These are phyloP conservation scores for Yarrowia galli DNA, from an alignment of 1,139 yeast genomes.

Conservation along the genomic window DNA sequence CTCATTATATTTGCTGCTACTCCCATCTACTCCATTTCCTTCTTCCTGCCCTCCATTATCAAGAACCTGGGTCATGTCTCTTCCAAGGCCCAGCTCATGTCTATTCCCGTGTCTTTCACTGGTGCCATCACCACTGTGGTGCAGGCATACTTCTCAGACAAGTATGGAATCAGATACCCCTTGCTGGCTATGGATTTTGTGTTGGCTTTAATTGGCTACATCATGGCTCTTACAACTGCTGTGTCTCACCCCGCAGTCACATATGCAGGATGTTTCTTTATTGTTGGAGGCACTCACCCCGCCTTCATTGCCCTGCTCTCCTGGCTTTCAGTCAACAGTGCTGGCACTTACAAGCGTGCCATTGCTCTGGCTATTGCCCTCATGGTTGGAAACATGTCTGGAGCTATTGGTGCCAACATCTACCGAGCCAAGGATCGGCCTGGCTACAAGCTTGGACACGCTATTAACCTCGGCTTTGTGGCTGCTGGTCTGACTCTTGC, in stretches of 20 bases:
- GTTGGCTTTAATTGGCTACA: constrained; percentile 51
- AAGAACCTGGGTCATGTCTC: constrained; percentile 48
- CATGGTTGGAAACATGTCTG: constrained; percentile 55
- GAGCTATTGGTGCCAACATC: constrained; percentile 53
- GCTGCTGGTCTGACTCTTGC: constrained; percentile 42
- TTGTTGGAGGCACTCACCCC: constrained; percentile 52
- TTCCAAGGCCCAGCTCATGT: constrained; percentile 45
- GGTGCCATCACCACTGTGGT: constrained; percentile 50
- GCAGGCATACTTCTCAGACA: constrained; percentile 51
- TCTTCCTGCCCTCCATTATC: constrained; percentile 51
- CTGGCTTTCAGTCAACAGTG: constrained; percentile 54
- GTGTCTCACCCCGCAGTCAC: constrained; percentile 41
- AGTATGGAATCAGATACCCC: constrained; percentile 51
- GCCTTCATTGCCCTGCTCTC: constrained; percentile 52
- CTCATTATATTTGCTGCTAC: constrained; percentile 10
- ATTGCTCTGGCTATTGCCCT: constrained; percentile 55
- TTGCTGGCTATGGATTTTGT: constrained; percentile 48
- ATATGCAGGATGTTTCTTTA: constrained; percentile 53
- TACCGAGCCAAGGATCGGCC: constrained; percentile 51
- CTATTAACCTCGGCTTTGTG: constrained; percentile 44
- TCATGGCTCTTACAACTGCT: constrained; percentile 46
- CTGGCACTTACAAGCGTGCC: constrained; percentile 53
- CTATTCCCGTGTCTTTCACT: constrained; percentile 52
- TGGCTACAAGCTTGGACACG: constrained; percentile 49
- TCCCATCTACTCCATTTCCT: constrained; percentile 44